A percentile compares a stretch with the other conserved stretches of the same genome.
phyloP scores from a whole-genome alignment of 108 stramenopile species.

The Craspedostauros australis region DNA sequence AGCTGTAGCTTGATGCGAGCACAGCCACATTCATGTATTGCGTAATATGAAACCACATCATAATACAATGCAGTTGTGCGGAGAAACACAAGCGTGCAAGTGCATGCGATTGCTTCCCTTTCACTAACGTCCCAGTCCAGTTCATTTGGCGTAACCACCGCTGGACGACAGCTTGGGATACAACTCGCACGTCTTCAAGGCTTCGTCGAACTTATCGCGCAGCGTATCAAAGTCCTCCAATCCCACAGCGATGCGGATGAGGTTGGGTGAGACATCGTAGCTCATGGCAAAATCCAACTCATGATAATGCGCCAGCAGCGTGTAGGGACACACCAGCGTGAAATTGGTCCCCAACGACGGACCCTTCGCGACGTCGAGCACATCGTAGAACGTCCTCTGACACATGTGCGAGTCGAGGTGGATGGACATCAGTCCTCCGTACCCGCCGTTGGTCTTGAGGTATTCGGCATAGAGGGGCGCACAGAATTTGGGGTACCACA shows the following conservation, averaged over 20 bases:
- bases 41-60: no score
- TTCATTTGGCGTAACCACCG: no score
- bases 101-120: no score
- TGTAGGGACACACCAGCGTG: constrained; percentile 71
- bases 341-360: constrained; percentile 76
- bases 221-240: constrained; percentile 47
- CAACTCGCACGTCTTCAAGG: constrained; percentile 37
- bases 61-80: no score
- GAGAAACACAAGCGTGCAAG: no score
- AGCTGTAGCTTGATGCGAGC: no score
- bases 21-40: no score
- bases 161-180: constrained; percentile 49
- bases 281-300: constrained; percentile 65
- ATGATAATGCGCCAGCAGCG: constrained; percentile 69
- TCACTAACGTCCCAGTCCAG: no score
- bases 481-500: constrained; percentile 56
- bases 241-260: constrained; percentile 61
- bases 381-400: constrained; percentile 64
- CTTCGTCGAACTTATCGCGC: constrained; percentile 39
- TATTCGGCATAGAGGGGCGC: constrained; percentile 16
- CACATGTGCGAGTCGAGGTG: constrained; percentile 46
- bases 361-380: constrained; percentile 60
- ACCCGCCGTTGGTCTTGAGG: constrained; percentile 23
- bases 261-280: constrained; percentile 57
- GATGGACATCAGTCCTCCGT: constrained; percentile 55